phyloP scores from a whole-genome alignment of 441 rosid genomes.

The Jatropha multifida region DNA sequence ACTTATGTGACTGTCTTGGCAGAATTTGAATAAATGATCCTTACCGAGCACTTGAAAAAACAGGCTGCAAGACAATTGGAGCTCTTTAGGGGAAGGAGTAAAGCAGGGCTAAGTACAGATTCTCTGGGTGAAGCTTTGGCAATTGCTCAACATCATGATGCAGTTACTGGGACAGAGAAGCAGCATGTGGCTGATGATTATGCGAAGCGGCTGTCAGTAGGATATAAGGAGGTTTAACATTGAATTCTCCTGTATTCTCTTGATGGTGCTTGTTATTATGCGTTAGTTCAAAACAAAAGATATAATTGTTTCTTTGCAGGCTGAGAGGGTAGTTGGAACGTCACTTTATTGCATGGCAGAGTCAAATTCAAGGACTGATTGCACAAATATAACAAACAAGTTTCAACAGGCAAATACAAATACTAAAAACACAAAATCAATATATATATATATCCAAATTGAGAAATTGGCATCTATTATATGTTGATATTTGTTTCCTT shows the following conservation, averaged over 20 bases:
- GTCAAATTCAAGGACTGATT: slow-evolving; percentile 36
- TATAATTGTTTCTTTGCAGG: slow-evolving; percentile 46
- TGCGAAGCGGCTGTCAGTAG: slow-evolving; percentile 80
- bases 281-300: not conserved
- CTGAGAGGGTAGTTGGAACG: slow-evolving; percentile 75
- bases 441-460: not conserved
- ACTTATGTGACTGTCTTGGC: slow-evolving; percentile 14
- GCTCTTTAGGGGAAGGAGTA: slow-evolving; percentile 69
- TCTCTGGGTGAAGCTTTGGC: slow-evolving; percentile 90
- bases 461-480: not conserved
- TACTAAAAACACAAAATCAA: not conserved
- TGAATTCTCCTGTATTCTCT: slow-evolving; percentile 9
- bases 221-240: slow-evolving; percentile 65
- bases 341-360: slow-evolving; percentile 72
- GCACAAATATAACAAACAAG: slow-evolving; percentile 57
- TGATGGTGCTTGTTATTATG: slow-evolving; percentile 5
- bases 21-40: slow-evolving; percentile 17
- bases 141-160: slow-evolving; percentile 94
- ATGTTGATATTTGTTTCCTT: not conserved
- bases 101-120: slow-evolving; percentile 70
- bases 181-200: slow-evolving; percentile 98
- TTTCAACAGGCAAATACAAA: slow-evolving; percentile 33
- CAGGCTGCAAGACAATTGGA: slow-evolving; percentile 98
- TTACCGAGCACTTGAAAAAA: slow-evolving; percentile 19
- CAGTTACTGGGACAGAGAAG: slow-evolving; percentile 85